Conservation (phyloP, 306 rosid genomes). For the Vicia sativa region DNA sequence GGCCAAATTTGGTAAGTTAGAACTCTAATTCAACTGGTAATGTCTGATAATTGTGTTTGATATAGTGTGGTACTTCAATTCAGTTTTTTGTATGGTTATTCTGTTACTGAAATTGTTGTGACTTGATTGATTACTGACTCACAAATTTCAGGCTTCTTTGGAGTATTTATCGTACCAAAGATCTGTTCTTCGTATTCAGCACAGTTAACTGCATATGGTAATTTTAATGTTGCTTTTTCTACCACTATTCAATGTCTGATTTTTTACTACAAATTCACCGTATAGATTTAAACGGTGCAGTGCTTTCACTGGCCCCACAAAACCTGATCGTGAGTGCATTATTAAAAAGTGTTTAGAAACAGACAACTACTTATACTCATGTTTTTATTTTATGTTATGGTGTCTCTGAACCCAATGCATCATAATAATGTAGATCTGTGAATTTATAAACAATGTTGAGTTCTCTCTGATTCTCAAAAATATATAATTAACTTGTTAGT, state of each 20-base stretch:
- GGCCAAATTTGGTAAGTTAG: constrained; percentile 60
- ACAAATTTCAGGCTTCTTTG: constrained; percentile 78
- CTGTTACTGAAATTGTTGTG: neutral
- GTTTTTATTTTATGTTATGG: constrained; percentile 6
- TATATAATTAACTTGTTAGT: no score
- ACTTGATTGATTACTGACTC: constrained; percentile 45
- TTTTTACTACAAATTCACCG: neutral
- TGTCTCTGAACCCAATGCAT: constrained; percentile 15
- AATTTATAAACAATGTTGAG: neutral
- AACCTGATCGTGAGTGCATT: neutral
- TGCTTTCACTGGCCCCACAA: constrained; percentile 40
- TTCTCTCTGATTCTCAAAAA: no score
- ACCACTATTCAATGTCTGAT: neutral
- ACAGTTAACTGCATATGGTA: constrained; percentile 79
- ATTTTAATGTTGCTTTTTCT: constrained; percentile 31
- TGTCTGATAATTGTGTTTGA: no score
- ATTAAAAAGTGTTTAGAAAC: no score
- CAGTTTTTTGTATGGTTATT: no score
- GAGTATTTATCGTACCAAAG: constrained; percentile 81
- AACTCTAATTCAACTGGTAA: no score
- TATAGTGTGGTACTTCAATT: no score
- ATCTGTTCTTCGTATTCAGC: constrained; percentile 70
- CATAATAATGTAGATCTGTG: constrained; percentile 24
- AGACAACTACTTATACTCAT: neutral
- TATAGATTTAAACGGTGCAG: constrained; percentile 15